phyloP scores from a whole-genome alignment of 2,329 filamentous ascomycete genomes.

The Septoria petroselini region DNA sequence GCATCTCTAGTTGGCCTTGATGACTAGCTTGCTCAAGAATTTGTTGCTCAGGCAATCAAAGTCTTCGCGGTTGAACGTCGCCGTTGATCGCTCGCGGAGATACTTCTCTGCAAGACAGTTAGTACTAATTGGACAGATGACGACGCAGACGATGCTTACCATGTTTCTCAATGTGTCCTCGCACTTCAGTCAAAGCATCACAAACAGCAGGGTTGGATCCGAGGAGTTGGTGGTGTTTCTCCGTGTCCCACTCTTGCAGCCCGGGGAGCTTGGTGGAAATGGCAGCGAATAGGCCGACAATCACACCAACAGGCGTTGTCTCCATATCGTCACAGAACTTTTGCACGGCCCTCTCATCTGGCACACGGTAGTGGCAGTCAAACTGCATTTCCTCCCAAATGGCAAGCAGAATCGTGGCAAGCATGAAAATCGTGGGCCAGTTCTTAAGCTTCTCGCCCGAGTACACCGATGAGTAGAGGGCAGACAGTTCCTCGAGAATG shows the following conservation, averaged over 20 bases:
- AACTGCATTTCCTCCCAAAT: conserved; percentile 99
- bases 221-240: conserved; percentile 83
- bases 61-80: conserved; percentile 84
- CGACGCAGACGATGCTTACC: conserved; percentile 60
- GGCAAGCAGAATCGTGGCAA: conserved; percentile 85
- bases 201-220: conserved; percentile 90
- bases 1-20: conserved; percentile 72
- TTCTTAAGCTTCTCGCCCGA: conserved; percentile 96
- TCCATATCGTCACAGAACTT: conserved; percentile 99
- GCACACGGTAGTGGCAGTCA: conserved; percentile 92
- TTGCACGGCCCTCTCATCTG: conserved; percentile 76
- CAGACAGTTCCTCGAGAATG: conserved; percentile 87
- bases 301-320: conserved; percentile 89
- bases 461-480: conserved; percentile 95
- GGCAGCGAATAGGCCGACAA: conserved; percentile 93
- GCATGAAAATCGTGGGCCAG: conserved; percentile 98
- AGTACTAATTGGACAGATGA: conserved; percentile 9
- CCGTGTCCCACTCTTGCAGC: conserved; percentile 90
- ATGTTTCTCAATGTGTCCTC: conserved; percentile 87
- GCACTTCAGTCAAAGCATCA: conserved; percentile 93
- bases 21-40: conserved; percentile 93
- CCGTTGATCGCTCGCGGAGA: conserved; percentile 66
- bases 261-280: conserved; percentile 94
- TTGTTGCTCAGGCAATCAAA: conserved; percentile 97
- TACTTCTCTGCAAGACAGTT: conserved; percentile 67